Percentiles rank a stretch among this genome's conserved stretches.
phyloP scores from a whole-genome alignment of 192 early-diverging fungal species.

The Mortierella claussenii region DNA sequence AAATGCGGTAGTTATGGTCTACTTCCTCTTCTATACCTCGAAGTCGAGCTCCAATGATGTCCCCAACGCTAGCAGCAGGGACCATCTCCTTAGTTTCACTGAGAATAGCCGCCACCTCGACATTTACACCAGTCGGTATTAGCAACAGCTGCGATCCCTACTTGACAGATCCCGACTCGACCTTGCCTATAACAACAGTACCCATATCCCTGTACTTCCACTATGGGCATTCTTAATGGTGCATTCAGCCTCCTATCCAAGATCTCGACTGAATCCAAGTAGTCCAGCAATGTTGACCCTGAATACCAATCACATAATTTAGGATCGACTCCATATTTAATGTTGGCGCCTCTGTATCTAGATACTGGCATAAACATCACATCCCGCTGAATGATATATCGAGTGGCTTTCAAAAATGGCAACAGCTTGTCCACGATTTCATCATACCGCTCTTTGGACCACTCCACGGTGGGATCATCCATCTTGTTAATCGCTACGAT shows the following conservation, averaged over 20 bases:
- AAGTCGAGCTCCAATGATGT: constrained; percentile 92
- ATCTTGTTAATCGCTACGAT: constrained; percentile 99
- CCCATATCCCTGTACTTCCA: constrained; percentile 99
- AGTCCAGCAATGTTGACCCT: constrained; percentile 88
- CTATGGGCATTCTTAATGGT: constrained; percentile 92
- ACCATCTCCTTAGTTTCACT: constrained; percentile 85
- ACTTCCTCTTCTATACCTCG: constrained; percentile 94
- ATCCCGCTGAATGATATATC: constrained; percentile 84
- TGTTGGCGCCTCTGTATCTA: constrained; percentile 94
- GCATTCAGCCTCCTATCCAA: constrained; percentile 87
- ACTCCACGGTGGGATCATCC: constrained; percentile 96
- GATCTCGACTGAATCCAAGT: constrained; percentile 83
- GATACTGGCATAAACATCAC: constrained; percentile 92
- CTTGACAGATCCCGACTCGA: constrained; percentile 90
- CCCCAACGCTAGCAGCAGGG: constrained; percentile 79
- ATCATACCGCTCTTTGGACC: constrained; percentile 93
- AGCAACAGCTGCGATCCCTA: constrained; percentile 87
- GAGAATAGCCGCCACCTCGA: constrained; percentile 85
- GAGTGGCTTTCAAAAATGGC: constrained; percentile 91
- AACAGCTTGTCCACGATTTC: constrained; percentile 85
- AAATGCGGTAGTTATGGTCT: no score
- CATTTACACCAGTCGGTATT: constrained; percentile 90
- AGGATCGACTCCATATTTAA: constrained; percentile 83
- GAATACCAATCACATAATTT: constrained; percentile 75
- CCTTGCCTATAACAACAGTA: constrained; percentile 92